These are phyloP conservation scores for Millerago galiae DNA, from an alignment of 805 yeast species.

Conservation along the genomic window DNA sequence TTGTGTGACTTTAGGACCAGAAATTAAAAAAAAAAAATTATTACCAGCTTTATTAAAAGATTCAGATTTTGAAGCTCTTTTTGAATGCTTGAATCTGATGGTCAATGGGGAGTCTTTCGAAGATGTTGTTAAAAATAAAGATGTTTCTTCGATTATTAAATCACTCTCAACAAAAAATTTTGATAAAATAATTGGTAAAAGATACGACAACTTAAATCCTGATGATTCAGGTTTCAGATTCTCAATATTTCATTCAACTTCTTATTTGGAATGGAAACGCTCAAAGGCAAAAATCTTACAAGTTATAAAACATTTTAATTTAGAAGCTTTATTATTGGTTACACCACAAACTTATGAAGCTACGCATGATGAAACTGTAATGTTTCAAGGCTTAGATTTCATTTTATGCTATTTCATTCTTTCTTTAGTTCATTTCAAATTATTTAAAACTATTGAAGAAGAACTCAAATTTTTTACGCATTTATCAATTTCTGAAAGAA, in stretches of 20 bases:
- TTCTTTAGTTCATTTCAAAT: conserved; percentile 1
- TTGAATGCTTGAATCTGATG: not conserved
- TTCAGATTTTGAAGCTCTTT: not conserved
- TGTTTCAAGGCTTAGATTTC: not conserved
- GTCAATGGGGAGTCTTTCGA: not conserved
- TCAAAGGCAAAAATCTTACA: not conserved
- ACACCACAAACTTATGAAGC: not conserved
- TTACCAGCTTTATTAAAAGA: not conserved
- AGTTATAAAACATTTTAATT: not conserved
- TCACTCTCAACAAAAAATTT: not conserved
- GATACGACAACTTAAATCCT: not conserved
- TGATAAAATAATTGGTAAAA: not conserved
- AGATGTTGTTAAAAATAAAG: not conserved
- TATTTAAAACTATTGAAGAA: not conserved
- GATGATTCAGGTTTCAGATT: not conserved
- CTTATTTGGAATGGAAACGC: not conserved
- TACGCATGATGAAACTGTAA: not conserved
- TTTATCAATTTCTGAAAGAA: not conserved
- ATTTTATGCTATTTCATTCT: not conserved
- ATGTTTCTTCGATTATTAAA: not conserved
- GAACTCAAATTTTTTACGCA: not conserved
- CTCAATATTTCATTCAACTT: not conserved
- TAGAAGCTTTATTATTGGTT: not conserved
- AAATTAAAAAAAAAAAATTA: not conserved
- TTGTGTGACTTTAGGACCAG: no score